Base-by-base conservation (phyloP, 1,139 yeast genomes). In the Pichia sp. region DNA sequence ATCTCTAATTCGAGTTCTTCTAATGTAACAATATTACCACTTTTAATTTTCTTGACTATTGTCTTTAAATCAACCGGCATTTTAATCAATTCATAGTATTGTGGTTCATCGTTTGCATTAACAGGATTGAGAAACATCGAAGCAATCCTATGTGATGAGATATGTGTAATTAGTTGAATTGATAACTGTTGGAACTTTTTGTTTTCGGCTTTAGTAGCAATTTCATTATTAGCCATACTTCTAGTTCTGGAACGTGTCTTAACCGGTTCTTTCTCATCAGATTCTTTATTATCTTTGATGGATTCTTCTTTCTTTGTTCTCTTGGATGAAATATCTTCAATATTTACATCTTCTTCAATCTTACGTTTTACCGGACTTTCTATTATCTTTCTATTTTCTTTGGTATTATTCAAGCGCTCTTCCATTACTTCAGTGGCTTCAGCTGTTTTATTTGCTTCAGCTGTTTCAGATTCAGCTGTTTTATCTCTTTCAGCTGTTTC, bases 51-150 rank as follows among this genome's bases (percentile, higher is more conserved):
- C 40, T 73, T 71, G 49, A 75, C 68, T 39, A 86, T 77, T 5
- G 78, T 75, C 55, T 83, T 81, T 53, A 86, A 64, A 59, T 85
- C 92, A 27, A 76, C 74, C 0, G 95, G 94, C 37, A 74, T 70
- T 53, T 76, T 70, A 20, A 86, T 75, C 32, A 83, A 66, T 24
- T 74, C 71, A 56, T 76, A 72, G 56, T 85, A 86, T 44, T 80
- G 77, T 3, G 86, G 87, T 2, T 89, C 92, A 45, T 78, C 86
- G 49, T 74, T 69, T 45, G 72, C 74, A 54, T 72, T 76, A 11
- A 85, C 94, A 0, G 94, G 87, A 47, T 74, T 77, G 33, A 82
- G 62, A 59, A 85, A 85, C 45, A 87, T 82, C 0, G 90, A 82
- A 0, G 94, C 85, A 54, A 77, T 82, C 45, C 87, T 67, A 62